Percentiles rank a stretch among this genome's conserved stretches.
Conservation (phyloP, 75 land plant species). For the Picea glauca region DNA sequence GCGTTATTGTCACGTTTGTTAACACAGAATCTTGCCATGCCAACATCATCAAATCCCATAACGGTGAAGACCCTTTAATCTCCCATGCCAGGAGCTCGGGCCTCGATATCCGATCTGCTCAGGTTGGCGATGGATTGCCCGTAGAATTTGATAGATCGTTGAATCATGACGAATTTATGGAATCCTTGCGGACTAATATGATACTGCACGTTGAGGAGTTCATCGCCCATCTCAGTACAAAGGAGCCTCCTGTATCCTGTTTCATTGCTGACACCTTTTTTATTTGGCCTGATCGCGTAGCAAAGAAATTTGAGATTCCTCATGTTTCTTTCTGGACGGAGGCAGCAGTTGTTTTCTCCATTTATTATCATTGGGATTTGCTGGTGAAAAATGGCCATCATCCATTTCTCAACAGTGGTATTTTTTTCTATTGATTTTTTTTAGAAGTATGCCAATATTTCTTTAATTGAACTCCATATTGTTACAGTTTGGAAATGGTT, state of each 20-base stretch:
- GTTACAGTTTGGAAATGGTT: neutral
- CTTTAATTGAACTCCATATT: neutral
- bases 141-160: constrained; percentile 27
- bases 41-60: neutral
- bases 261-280: constrained; percentile 39
- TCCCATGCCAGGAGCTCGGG: constrained; percentile 19
- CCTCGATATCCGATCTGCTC: constrained; percentile 34
- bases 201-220: constrained; percentile 38
- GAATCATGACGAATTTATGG: constrained; percentile 31
- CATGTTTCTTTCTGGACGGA: constrained; percentile 41
- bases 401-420: neutral
- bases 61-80: constrained; percentile 13
- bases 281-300: constrained; percentile 27
- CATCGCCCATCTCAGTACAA: neutral
- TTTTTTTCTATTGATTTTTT: neutral
- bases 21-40: constrained; percentile 38
- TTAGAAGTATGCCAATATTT: neutral
- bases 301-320: constrained; percentile 29
- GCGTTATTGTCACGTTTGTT: constrained; percentile 51
- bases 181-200: constrained; percentile 16
- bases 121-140: constrained; percentile 40
- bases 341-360: constrained; percentile 28
- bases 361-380: constrained; percentile 33
- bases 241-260: neutral
- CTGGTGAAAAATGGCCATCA: constrained; percentile 26